These are phyloP conservation scores for Gloeopeniophorella convolvens DNA, from an alignment of 768 basidiomycete species.

Conservation along the genomic window DNA sequence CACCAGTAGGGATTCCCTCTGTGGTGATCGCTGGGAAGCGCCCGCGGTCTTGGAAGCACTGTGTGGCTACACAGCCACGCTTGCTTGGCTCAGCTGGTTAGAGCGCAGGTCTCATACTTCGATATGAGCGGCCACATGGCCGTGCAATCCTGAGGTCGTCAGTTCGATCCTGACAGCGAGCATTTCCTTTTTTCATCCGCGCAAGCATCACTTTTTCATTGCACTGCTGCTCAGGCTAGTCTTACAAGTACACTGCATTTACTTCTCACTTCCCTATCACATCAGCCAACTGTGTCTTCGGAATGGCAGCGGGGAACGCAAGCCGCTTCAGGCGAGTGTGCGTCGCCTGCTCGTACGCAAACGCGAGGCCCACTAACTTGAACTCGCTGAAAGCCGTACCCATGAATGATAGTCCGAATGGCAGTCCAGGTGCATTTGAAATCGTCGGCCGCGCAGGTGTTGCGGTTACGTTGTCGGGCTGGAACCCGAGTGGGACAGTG, in stretches of 20 bases:
- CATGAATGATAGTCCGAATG: slow-evolving; percentile 24
- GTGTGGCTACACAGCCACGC: too few relatives aligned
- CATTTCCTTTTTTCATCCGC: too few relatives aligned
- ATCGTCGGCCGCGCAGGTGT: slow-evolving; percentile 15
- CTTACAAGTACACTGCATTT: too few relatives aligned
- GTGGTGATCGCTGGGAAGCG: too few relatives aligned
- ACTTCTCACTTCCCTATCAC: too few relatives aligned
- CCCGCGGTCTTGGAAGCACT: too few relatives aligned
- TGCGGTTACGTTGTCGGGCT: slow-evolving; percentile 21
- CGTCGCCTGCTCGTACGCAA: slow-evolving; percentile 28
- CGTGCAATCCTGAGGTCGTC: slow-evolving; percentile 22
- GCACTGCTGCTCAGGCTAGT: too few relatives aligned
- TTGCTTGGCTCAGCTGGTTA: slow-evolving; percentile 48
- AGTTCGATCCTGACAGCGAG: slow-evolving; percentile 24
- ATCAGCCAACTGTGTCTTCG: slow-evolving; percentile 24
- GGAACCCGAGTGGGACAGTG: slow-evolving; percentile 24
- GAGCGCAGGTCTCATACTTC: slow-evolving; percentile 48
- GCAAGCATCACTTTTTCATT: too few relatives aligned
- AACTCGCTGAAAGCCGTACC: slow-evolving; percentile 26
- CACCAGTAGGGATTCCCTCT: too few relatives aligned
- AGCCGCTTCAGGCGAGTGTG: slow-evolving; percentile 22
- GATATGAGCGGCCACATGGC: background rate
- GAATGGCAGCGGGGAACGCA: slow-evolving; percentile 22
- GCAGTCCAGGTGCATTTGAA: slow-evolving; percentile 23
- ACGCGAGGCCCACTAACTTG: slow-evolving; percentile 24